Evolutionary conservation across 2,329 filamentous ascomycete genomes (phyloP).

Genomic region (Pseudocercospora eumusae): DNA sequence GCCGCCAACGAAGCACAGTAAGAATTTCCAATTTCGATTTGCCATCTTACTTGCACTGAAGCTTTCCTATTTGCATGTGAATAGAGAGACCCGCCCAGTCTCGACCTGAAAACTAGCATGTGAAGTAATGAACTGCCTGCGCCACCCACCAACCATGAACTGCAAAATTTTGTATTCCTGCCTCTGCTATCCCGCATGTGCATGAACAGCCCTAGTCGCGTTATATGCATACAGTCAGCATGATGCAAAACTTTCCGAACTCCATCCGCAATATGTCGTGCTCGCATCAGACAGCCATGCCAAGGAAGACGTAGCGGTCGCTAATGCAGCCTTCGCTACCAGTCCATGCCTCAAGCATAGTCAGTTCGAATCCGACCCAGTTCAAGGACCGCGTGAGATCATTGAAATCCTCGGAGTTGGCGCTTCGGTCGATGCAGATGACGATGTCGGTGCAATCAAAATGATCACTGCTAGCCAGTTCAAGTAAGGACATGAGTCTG

Average conservation of each 20-base stretch:
- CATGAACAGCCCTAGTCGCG: background rate
- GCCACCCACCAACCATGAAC: slow-evolving; percentile 4
- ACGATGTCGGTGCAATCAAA: slow-evolving; percentile 77
- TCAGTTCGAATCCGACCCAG: slow-evolving; percentile 89
- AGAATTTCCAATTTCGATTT: background rate
- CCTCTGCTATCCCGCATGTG: background rate
- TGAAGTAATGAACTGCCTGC: slow-evolving; percentile 1
- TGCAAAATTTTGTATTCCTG: background rate
- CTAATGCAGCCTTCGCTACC: slow-evolving; percentile 64
- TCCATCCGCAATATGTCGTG: slow-evolving; percentile 4
- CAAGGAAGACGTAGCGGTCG: slow-evolving; percentile 79
- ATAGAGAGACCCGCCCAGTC: background rate
- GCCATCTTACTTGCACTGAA: background rate
- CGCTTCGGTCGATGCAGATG: slow-evolving; percentile 74
- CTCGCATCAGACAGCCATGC: slow-evolving; percentile 73
- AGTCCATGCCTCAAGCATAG: slow-evolving; percentile 75
- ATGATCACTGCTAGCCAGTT: slow-evolving; percentile 72
- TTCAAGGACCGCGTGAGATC: slow-evolving; percentile 77
- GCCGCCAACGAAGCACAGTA: background rate
- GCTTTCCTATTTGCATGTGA: slow-evolving; percentile 1
- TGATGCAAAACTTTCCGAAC: slow-evolving; percentile 3
- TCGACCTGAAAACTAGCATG: slow-evolving; percentile 2
- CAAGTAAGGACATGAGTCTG: slow-evolving; percentile 85
- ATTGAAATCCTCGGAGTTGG: slow-evolving; percentile 63
- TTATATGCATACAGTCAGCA: slow-evolving; percentile 7